These are phyloP conservation scores for Penicillium sp. DNA, from an alignment of 2,329 filamentous ascomycete genomes.

Conservation along the genomic window DNA sequence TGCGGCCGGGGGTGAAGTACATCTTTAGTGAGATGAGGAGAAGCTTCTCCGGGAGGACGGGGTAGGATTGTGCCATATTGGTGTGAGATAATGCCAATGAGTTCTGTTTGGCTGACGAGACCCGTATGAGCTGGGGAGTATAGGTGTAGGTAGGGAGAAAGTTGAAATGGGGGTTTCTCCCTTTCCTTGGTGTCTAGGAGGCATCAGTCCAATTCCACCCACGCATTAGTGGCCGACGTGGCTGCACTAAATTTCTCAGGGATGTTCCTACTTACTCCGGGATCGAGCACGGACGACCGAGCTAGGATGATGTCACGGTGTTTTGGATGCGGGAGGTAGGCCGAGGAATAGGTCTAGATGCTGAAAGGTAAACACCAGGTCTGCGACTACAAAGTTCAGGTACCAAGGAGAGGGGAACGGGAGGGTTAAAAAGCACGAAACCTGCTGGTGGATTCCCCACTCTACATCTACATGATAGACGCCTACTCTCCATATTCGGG, in stretches of 20 bases:
- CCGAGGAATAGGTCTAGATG: background rate
- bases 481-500: background rate
- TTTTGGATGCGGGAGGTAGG: background rate
- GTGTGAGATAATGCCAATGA: background rate
- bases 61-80: conserved; percentile 28
- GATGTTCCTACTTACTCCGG: conserved; percentile 1
- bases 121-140: background rate
- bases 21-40: conserved; percentile 43
- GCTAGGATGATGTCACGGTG: conserved; percentile 12
- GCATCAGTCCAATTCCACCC: conserved; percentile 13
- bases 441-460: conserved; percentile 3
- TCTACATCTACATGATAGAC: background rate
- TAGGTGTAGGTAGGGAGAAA: background rate
- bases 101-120: background rate
- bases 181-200: background rate
- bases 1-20: conserved; percentile 47
- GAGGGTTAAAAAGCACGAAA: background rate
- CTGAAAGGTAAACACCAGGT: background rate
- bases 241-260: conserved; percentile 1
- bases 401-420: background rate
- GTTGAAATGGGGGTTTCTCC: conserved; percentile 4
- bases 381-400: background rate
- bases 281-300: conserved; percentile 4
- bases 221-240: conserved; percentile 15
- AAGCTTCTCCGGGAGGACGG: conserved; percentile 36